A percentile compares a stretch with the other conserved stretches of the same genome.
Evolutionary conservation across 1,284 basidiomycete genomes (phyloP).

Genomic region (Rhodotorula sp.): DNA sequence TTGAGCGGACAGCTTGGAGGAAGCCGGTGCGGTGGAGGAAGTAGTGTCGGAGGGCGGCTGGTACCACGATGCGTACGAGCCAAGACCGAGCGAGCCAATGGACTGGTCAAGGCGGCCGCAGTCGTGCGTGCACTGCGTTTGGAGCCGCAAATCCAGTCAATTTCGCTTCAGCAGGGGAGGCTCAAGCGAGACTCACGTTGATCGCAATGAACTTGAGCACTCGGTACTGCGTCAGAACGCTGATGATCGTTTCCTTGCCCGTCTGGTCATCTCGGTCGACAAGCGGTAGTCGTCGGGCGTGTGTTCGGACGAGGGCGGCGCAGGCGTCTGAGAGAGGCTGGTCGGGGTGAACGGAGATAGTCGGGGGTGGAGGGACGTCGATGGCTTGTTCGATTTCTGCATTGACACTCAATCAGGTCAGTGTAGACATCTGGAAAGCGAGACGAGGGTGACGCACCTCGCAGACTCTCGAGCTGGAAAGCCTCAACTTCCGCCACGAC

Average conservation of each 20-base stretch:
- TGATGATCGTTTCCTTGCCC: slow-evolving; percentile 91
- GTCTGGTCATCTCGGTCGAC: slow-evolving; percentile 93
- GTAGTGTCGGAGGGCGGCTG: slow-evolving; percentile 23
- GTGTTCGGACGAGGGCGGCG: slow-evolving; percentile 86
- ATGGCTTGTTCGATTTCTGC: slow-evolving; percentile 90
- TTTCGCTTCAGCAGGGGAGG: background rate
- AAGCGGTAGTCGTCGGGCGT: slow-evolving; percentile 88
- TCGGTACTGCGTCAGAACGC: slow-evolving; percentile 94
- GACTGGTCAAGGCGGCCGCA: slow-evolving; percentile 67
- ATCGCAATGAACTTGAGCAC: slow-evolving; percentile 98
- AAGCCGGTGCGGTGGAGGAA: slow-evolving; percentile 1
- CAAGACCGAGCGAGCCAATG: slow-evolving; percentile 83
- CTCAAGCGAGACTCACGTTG: slow-evolving; percentile 65
- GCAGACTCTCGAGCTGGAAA: slow-evolving; percentile 81
- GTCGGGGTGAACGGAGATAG: slow-evolving; percentile 82
- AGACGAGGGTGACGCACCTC: slow-evolving; percentile 60
- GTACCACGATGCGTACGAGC: slow-evolving; percentile 74
- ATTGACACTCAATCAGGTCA: background rate
- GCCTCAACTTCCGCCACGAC: slow-evolving; percentile 89
- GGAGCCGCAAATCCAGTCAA: background rate
- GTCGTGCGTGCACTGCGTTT: slow-evolving; percentile 61
- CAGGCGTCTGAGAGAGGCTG: slow-evolving; percentile 88
- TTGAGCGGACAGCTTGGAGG: background rate
- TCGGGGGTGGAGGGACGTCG: slow-evolving; percentile 86
- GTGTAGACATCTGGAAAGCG: background rate